Evolutionary conservation across 2,329 filamentous ascomycete species (phyloP), one percentile per base, ranked within the genome.

Genomic region (Pseudogymnoascus sp.): DNA sequence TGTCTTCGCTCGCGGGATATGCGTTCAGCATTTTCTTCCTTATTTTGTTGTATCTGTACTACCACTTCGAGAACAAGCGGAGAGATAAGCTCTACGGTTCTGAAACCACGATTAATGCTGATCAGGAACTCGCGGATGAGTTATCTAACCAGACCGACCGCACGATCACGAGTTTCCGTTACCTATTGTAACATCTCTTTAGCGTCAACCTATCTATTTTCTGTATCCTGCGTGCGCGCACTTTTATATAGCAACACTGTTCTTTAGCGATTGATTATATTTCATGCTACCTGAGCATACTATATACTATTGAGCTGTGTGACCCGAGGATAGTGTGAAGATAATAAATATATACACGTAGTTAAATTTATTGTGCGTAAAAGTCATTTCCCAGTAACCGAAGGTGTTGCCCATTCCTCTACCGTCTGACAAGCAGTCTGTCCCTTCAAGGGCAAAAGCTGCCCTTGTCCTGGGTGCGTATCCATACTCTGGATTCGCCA

Each of bases 101-200:
- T 38, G 59, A 23, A 16, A 18, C 33, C 14, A 28, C 59, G 5
- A 28, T 60, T 8, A 33, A 10, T 8, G 38, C 59, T 18, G 59
- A 60, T n/a, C 31, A 60, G 59, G 59, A 60, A 42, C 59, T 60
- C 59, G 59, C 59, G 12, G 59, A 60, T 16, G 59, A 60, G 61
- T 38, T 60, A 50, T 59, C 61, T 4, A 60, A 42, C 59, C 59
- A 60, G 28, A 33, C 37, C 5, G 60, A 60, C n/a, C 47, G 47
- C 25, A 56, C 47, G n/a, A 56, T 56, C 25, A 56, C 25, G 10
- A 56, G 47, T 28, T 56, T 56, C 47, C 47, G 47, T 10, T 56
- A 56, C 10, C n/a, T 33, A 33, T 18, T 56, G 25, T 56, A 28
- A 56, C 31, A 18, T 56, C 4, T 28, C 5, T 4, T 18, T 7